Evolutionary conservation across 75 land plant genomes (phyloP).

Genomic region (Isoetes taiwanensis): DNA sequence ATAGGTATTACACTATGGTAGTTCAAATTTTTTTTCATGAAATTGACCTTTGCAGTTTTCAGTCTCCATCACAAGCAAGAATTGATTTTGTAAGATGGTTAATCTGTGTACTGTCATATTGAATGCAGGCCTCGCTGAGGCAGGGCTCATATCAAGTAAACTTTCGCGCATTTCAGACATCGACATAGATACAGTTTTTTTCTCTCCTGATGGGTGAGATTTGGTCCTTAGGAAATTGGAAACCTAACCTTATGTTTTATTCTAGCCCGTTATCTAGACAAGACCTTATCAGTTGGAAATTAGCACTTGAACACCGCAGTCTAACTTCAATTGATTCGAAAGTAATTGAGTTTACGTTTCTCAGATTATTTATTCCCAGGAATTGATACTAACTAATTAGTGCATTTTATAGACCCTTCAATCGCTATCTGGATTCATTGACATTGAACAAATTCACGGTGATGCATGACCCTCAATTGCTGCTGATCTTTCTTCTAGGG

Average conservation of each 20-base stretch:
- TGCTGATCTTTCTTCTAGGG: slow-evolving; percentile 52
- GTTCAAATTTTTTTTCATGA: no score
- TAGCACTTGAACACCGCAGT: slow-evolving; percentile 53
- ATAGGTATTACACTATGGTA: no score
- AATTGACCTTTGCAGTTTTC: no score
- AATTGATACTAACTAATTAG: no score
- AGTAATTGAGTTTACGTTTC: no score
- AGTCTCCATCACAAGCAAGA: no score
- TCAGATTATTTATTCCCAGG: no score
- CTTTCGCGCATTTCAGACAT: slow-evolving; percentile 38
- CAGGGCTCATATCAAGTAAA: slow-evolving; percentile 89
- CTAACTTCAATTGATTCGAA: slow-evolving; percentile 8
- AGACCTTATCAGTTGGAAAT: slow-evolving; percentile 89
- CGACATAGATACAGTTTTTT: slow-evolving; percentile 21
- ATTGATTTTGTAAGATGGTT: no score
- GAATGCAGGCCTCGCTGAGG: slow-evolving; percentile 98
- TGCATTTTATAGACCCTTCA: no score
- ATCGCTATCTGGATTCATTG: slow-evolving; percentile 47
- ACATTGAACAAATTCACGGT: slow-evolving; percentile 29
- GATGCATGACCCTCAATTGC: slow-evolving; percentile 41
- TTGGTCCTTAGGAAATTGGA: no score
- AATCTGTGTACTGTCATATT: no score
- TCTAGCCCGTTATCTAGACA: slow-evolving; percentile 91
- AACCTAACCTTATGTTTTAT: no score
- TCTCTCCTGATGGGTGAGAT: slow-evolving; percentile 85